Conservation (phyloP, 2,329 filamentous ascomycete genomes). For the Alternaria sp. region DNA sequence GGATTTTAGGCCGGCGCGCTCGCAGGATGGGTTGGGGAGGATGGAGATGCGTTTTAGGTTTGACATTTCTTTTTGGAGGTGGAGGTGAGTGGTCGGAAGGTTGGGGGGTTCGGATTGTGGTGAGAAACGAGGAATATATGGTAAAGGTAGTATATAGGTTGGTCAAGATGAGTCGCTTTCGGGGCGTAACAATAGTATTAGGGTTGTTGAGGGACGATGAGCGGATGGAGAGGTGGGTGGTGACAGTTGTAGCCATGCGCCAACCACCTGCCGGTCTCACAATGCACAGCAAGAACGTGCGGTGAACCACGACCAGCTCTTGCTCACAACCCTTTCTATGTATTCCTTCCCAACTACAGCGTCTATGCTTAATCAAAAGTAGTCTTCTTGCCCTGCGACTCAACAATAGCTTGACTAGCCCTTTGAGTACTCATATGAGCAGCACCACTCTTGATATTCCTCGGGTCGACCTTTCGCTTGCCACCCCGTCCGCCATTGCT, state of each 20-base stretch:
- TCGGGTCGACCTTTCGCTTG: conserved; percentile 51
- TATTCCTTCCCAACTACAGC: background rate
- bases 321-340: background rate
- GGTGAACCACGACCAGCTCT: background rate
- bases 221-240: background rate
- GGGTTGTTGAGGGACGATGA: background rate
- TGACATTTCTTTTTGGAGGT: conserved; percentile 9
- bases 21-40: conserved; percentile 31
- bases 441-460: conserved; percentile 53
- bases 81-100: background rate
- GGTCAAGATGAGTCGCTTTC: background rate
- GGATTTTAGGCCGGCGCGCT: conserved; percentile 61
- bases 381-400: conserved; percentile 78
- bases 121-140: background rate
- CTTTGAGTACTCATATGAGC: conserved; percentile 60
- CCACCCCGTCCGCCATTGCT: conserved; percentile 36
- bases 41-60: conserved; percentile 32
- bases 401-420: conserved; percentile 79
- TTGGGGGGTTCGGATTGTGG: too few species aligned
- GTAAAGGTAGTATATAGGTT: background rate
- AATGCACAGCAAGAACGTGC: background rate
- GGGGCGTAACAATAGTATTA: background rate
- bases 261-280: background rate
- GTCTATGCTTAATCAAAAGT: conserved; percentile 67
- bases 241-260: background rate